These are phyloP conservation scores for Ceratocystis huliohia DNA, from an alignment of 2,329 filamentous ascomycete species.

Conservation along the genomic window DNA sequence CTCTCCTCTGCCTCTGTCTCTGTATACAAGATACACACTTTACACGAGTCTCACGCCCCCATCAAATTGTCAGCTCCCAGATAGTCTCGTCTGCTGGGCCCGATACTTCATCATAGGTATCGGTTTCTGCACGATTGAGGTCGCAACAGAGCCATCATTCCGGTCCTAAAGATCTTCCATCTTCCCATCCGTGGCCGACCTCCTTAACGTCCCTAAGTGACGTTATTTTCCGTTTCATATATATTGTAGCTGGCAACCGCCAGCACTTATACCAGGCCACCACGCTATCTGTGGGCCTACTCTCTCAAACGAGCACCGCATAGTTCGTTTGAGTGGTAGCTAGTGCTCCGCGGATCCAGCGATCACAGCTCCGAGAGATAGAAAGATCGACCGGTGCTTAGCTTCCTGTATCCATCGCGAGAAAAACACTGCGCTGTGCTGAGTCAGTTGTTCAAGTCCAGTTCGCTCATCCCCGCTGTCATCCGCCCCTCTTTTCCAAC, in stretches of 20 bases:
- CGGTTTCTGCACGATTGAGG: conserved; percentile 63
- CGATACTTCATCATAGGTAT: conserved; percentile 74
- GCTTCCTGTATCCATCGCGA: conserved; percentile 18
- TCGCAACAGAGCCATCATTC: conserved; percentile 66
- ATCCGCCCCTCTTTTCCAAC: conserved; percentile 21
- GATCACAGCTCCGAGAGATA: conserved; percentile 18
- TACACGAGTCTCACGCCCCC: neutral
- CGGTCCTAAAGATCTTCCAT: conserved; percentile 67
- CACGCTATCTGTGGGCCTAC: conserved; percentile 68
- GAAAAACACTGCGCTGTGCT: conserved; percentile 4
- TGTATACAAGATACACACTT: neutral
- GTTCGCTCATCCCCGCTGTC: neutral
- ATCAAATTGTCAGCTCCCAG: conserved; percentile 18
- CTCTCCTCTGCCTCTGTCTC: too few relatives aligned
- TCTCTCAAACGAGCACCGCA: conserved; percentile 89
- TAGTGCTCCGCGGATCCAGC: conserved; percentile 75
- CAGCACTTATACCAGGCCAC: conserved; percentile 54
- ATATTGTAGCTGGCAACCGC: conserved; percentile 69
- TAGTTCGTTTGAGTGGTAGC: conserved; percentile 96
- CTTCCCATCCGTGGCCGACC: conserved; percentile 73
- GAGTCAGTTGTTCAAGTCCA: conserved; percentile 5
- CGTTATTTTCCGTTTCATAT: conserved; percentile 37
- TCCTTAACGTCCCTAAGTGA: conserved; percentile 72
- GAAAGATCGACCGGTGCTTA: conserved; percentile 15
- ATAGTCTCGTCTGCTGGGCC: conserved; percentile 52